phyloP scores from a whole-genome alignment of 1,284 basidiomycete genomes.

The Chiua sp. region DNA sequence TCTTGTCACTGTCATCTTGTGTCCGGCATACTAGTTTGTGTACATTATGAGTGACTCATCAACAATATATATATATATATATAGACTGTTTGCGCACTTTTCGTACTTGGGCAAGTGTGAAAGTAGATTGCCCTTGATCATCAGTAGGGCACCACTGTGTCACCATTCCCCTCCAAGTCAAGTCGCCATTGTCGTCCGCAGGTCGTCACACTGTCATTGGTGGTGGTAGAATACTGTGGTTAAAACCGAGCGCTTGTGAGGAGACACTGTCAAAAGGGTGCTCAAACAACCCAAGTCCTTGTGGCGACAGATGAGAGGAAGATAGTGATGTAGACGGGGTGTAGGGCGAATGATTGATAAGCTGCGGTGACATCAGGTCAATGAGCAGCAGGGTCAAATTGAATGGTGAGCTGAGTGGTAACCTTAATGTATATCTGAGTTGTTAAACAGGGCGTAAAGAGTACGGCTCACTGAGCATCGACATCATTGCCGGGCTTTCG shows the following conservation, averaged over 20 bases:
- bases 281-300: slow-evolving; percentile 35
- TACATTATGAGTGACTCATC: no score
- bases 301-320: slow-evolving; percentile 38
- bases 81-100: no score
- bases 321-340: slow-evolving; percentile 38
- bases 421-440: slow-evolving; percentile 28
- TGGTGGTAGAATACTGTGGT: no score
- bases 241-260: slow-evolving; percentile 29
- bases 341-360: slow-evolving; percentile 38
- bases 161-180: no score
- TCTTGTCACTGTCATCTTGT: no score
- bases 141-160: no score
- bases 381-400: slow-evolving; percentile 33
- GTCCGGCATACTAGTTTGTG: no score
- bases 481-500: slow-evolving; percentile 35
- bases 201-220: no score
- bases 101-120: no score
- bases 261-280: slow-evolving; percentile 28
- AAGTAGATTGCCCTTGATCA: no score
- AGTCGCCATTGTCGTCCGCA: no score
- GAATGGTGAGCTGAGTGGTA: slow-evolving; percentile 39
- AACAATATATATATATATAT: no score
- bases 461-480: slow-evolving; percentile 34
- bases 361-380: slow-evolving; percentile 33
- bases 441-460: neutral